phyloP scores from a whole-genome alignment of 306 rosid genomes.

The Acacia confusa region DNA sequence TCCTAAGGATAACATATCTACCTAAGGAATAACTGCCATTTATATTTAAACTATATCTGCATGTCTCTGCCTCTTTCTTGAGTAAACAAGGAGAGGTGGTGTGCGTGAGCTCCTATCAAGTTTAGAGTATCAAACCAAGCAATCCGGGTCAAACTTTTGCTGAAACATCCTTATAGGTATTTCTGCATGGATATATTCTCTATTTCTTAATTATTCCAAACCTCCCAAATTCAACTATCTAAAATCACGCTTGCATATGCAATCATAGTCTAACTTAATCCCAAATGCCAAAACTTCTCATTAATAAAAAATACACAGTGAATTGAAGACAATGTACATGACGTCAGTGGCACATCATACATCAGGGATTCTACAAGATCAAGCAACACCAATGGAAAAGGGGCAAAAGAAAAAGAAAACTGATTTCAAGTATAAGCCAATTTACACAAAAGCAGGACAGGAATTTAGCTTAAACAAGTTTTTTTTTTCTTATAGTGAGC shows the following conservation, averaged over 20 bases:
- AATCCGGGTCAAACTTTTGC: not conserved
- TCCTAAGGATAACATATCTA: no score
- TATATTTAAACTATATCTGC: no score
- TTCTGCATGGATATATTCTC: not conserved
- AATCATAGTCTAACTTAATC: not conserved
- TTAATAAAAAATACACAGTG: not conserved
- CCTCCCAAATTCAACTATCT: not conserved
- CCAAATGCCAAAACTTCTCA: not conserved
- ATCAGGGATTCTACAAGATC: not conserved
- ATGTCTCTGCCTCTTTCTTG: no score
- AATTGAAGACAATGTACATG: not conserved
- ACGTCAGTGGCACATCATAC: not conserved
- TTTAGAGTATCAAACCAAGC: not conserved
- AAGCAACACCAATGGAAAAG: not conserved
- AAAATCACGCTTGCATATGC: not conserved
- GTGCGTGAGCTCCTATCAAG: no score
- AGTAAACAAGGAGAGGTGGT: no score
- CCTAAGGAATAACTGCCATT: no score
- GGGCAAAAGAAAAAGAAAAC: not conserved
- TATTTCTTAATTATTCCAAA: not conserved
- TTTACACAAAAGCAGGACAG: not conserved
- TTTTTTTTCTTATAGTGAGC: no score
- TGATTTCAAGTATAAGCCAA: not conserved
- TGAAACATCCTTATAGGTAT: not conserved
- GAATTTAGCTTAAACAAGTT: not conserved